Conservation (phyloP, 2,329 filamentous ascomycete species). For the Alternaria conjuncta region DNA sequence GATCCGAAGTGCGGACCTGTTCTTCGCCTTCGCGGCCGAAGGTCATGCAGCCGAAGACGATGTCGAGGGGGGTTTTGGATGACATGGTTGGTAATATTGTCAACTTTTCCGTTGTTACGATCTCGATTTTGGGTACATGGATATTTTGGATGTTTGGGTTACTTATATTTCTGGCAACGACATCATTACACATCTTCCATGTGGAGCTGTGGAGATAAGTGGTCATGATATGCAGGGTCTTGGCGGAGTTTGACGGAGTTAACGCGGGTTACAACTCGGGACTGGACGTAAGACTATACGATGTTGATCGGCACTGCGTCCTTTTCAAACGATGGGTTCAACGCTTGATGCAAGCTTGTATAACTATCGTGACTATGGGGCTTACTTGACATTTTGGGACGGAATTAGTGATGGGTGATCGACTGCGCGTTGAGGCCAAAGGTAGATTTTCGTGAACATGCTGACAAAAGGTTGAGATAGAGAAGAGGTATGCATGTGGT, state of each 20-base stretch:
- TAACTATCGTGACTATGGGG: not conserved
- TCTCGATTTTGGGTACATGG: not conserved
- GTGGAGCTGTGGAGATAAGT: not conserved
- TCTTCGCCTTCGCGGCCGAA: conserved; percentile 37
- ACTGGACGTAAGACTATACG: not conserved
- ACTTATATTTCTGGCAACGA: not conserved
- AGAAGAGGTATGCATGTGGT: not conserved
- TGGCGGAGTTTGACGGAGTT: not conserved
- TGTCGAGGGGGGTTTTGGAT: conserved; percentile 27
- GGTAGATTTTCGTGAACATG: not conserved
- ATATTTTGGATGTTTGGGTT: not conserved
- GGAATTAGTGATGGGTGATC: not conserved
- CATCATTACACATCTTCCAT: not conserved
- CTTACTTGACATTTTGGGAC: not conserved
- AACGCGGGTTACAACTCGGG: not conserved
- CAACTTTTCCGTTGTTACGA: not conserved
- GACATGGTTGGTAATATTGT: conserved; percentile 3
- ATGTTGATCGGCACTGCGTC: not conserved
- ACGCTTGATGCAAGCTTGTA: not conserved
- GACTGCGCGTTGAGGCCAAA: not conserved
- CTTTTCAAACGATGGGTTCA: not conserved
- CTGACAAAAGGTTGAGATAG: not conserved
- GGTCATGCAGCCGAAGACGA: conserved; percentile 50
- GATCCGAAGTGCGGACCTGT: conserved; percentile 24
- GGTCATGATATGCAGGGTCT: not conserved